Percentiles rank a stretch among this genome's conserved stretches.
Conservation (phyloP, 495 filamentous ascomycete species). For the Talaromyces wortmannii region DNA sequence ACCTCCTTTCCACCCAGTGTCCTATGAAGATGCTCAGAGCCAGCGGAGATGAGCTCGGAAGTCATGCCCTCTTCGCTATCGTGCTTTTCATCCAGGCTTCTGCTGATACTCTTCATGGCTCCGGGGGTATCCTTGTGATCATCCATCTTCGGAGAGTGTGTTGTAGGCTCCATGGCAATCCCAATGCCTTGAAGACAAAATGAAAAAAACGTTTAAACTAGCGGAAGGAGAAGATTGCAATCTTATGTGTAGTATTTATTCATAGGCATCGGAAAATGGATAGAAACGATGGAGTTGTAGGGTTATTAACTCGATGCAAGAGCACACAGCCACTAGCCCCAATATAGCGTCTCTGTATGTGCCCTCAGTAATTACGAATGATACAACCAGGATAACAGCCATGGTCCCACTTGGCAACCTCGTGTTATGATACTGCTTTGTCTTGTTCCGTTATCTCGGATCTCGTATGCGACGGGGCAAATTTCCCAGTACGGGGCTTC, state of each 20-base stretch:
- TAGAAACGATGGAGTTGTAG: neutral
- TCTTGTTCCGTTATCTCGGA: neutral
- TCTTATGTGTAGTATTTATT: neutral
- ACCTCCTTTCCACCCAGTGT: constrained; percentile 54
- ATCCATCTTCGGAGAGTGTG: neutral
- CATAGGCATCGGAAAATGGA: neutral
- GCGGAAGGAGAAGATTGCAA: neutral
- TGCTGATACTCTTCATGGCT: constrained; percentile 1
- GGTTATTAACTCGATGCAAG: neutral
- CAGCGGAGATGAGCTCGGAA: constrained; percentile 14
- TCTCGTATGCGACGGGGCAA: neutral
- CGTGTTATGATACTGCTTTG: neutral
- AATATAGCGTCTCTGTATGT: neutral
- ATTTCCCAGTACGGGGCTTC: neutral
- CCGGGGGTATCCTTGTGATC: neutral
- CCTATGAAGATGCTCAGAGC: constrained; percentile 35
- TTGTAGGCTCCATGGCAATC: neutral
- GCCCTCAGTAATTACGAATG: no score
- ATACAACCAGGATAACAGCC: no score
- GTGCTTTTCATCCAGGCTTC: constrained; percentile 1
- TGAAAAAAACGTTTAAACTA: neutral
- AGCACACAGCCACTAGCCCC: neutral
- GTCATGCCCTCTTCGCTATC: constrained; percentile 9
- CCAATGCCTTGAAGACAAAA: neutral
- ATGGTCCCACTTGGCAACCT: no score